Percentiles rank a stretch among this genome's conserved stretches.
These are phyloP conservation scores for Annulohypoxylon nitens DNA, from an alignment of 495 filamentous ascomycete species.

Conservation along the genomic window DNA sequence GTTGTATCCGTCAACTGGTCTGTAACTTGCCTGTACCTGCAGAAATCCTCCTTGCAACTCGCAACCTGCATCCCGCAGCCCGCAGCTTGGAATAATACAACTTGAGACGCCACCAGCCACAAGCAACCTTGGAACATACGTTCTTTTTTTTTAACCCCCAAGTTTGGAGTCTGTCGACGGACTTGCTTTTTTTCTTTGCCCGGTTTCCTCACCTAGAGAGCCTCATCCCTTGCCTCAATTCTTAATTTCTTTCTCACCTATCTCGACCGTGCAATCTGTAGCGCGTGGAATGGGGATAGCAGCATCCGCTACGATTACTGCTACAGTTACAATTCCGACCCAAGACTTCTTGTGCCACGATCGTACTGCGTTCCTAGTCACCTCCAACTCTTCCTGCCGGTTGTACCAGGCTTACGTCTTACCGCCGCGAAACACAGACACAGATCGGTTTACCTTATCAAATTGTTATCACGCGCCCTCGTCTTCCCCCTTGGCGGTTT, in stretches of 20 bases:
- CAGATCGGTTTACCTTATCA: conserved; percentile 15
- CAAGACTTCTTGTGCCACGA: conserved; percentile 15
- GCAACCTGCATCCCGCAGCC: conserved; percentile 1
- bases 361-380: conserved; percentile 31
- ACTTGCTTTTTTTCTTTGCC: conserved; percentile 21
- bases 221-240: conserved; percentile 30
- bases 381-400: neutral
- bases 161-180: conserved; percentile 7
- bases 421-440: conserved; percentile 3
- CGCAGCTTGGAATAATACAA: conserved; percentile 9
- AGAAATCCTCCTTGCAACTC: conserved; percentile 43
- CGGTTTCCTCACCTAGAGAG: conserved; percentile 15
- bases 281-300: conserved; percentile 41
- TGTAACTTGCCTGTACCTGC: conserved; percentile 24
- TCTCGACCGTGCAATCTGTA: conserved; percentile 14
- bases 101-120: conserved; percentile 42
- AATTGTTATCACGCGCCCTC: conserved; percentile 13
- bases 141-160: conserved; percentile 21
- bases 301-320: neutral
- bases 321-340: conserved; percentile 1
- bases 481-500: conserved; percentile 8
- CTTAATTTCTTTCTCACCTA: conserved; percentile 17
- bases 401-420: conserved; percentile 13
- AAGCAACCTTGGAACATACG: conserved; percentile 25
- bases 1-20: conserved; percentile 4